phyloP scores from a whole-genome alignment of 495 filamentous ascomycete genomes.

The Parmelia sp. region DNA sequence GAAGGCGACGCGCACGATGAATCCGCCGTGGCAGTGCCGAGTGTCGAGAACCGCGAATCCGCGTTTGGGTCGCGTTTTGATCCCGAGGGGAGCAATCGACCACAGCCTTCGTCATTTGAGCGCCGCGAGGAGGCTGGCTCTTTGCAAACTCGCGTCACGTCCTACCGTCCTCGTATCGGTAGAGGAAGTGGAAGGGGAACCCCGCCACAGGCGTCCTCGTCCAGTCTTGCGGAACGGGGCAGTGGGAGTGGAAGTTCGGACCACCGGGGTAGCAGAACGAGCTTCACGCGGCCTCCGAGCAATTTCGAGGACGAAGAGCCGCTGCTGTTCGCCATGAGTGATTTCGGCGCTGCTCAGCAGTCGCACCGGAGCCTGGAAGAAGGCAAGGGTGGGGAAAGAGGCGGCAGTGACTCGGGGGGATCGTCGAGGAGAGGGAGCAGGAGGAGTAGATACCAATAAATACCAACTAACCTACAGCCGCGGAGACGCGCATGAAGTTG shows the following conservation, averaged over 20 bases:
- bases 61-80: constrained; percentile 43
- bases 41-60: constrained; percentile 25
- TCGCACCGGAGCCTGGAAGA: constrained; percentile 72
- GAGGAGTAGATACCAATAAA: constrained; percentile 13
- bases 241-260: constrained; percentile 47
- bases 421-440: constrained; percentile 20
- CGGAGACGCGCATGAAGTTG: background rate
- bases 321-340: constrained; percentile 81
- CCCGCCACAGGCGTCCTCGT: constrained; percentile 32
- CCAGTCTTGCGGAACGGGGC: constrained; percentile 44
- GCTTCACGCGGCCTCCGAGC: constrained; percentile 36
- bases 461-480: background rate
- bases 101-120: constrained; percentile 35
- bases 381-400: constrained; percentile 43
- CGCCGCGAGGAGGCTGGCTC: constrained; percentile 16
- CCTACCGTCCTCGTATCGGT: constrained; percentile 34
- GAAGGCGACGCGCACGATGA: constrained; percentile 25
- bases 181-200: constrained; percentile 31
- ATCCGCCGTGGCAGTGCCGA: constrained; percentile 19
- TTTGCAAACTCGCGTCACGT: constrained; percentile 9
- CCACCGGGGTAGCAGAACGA: constrained; percentile 40
- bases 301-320: constrained; percentile 66
- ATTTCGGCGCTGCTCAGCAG: constrained; percentile 54
- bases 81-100: constrained; percentile 35
- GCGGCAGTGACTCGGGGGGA: constrained; percentile 24